Evolutionary conservation across 2,329 filamentous ascomycete genomes (phyloP).

Genomic region (Diaporthe ampelina): DNA sequence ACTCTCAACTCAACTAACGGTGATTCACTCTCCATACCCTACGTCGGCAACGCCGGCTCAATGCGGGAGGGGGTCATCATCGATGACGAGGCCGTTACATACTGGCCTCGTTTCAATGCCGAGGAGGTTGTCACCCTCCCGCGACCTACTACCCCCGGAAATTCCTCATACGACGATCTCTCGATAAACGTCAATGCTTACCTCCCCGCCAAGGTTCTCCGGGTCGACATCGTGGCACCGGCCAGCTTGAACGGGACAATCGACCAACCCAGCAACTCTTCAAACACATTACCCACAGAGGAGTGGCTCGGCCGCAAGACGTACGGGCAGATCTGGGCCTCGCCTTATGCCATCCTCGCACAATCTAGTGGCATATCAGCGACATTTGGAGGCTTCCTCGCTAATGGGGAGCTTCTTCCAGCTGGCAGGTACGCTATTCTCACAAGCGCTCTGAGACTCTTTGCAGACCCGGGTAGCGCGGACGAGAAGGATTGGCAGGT

Average conservation of each 20-base stretch:
- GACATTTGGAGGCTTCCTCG: not conserved
- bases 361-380: not conserved
- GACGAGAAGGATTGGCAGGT: slow-evolving; percentile 4
- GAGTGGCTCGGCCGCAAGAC: slow-evolving; percentile 11
- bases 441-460: not conserved
- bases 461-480: not conserved
- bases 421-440: slow-evolving; percentile 1
- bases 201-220: not conserved
- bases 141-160: not conserved
- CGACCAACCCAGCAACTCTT: not conserved
- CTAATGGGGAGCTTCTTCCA: not conserved
- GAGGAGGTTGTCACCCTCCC: not conserved
- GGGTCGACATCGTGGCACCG: not conserved
- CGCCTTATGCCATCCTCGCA: not conserved
- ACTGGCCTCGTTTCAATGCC: not conserved
- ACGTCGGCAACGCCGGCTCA: slow-evolving; percentile 7
- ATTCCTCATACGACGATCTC: not conserved
- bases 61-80: slow-evolving; percentile 6
- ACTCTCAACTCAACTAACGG: slow-evolving; percentile 10
- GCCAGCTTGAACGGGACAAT: not conserved
- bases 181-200: slow-evolving; percentile 3
- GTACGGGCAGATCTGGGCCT: slow-evolving; percentile 8
- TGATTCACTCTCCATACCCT: not conserved
- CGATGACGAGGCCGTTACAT: not conserved
- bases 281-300: not conserved